phyloP scores from a whole-genome alignment of 768 basidiomycete species.

The Mycena amicta region DNA sequence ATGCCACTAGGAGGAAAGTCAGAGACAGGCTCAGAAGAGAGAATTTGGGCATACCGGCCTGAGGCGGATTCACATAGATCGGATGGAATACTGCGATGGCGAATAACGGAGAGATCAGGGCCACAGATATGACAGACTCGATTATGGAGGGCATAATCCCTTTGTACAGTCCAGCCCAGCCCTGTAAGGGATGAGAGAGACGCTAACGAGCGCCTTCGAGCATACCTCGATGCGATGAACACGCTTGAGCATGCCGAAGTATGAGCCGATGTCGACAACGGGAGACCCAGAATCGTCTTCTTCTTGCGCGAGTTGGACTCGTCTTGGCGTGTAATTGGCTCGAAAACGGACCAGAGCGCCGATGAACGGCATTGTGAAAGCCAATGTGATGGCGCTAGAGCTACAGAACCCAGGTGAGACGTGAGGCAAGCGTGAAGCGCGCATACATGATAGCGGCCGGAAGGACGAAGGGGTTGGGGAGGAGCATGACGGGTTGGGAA shows the following conservation, averaged over 20 bases:
- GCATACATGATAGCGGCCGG: no score
- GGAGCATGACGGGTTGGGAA: no score
- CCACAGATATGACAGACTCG: background rate
- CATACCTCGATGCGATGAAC: constrained; percentile 5
- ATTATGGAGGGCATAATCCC: constrained; percentile 18
- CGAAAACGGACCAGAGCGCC: constrained; percentile 11
- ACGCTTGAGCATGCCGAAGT: constrained; percentile 12
- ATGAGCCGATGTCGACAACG: background rate
- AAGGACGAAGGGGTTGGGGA: no score
- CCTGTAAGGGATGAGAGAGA: background rate
- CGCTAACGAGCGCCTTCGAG: background rate
- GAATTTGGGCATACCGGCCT: no score
- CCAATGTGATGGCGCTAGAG: background rate
- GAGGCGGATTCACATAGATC: background rate
- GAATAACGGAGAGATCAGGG: background rate
- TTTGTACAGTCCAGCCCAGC: constrained; percentile 15
- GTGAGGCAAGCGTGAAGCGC: no score
- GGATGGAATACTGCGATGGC: background rate
- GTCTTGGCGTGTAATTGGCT: constrained; percentile 7
- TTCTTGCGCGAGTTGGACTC: background rate
- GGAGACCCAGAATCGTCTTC: background rate
- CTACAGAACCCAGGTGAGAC: no score
- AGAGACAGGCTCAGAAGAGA: no score
- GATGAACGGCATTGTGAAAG: constrained; percentile 4
- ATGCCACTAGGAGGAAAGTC: background rate